Percentiles rank a stretch among this genome's conserved stretches.
phyloP scores from a whole-genome alignment of 345 rosid genomes.

The Brassica juncea region DNA sequence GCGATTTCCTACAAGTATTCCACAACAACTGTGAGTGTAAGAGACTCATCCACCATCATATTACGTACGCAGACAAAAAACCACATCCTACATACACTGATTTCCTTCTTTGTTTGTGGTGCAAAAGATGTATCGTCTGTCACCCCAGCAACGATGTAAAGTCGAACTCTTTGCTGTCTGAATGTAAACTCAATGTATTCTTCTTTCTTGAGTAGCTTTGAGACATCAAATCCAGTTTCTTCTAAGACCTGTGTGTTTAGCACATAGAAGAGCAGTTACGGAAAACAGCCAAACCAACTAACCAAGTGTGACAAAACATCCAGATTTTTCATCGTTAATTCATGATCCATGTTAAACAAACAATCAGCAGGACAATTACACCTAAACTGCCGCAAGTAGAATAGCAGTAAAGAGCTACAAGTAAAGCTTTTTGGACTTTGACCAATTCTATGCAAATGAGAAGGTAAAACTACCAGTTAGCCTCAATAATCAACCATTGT shows the following conservation, averaged over 20 bases:
- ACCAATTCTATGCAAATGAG: conserved; percentile 9
- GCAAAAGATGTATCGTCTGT: conserved; percentile 88
- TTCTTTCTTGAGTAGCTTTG: conserved; percentile 75
- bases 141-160: conserved; percentile 88
- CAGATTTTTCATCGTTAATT: background rate
- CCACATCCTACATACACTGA: conserved; percentile 70
- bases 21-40: conserved; percentile 19
- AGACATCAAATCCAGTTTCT: conserved; percentile 94
- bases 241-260: conserved; percentile 68
- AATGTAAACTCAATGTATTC: conserved; percentile 79
- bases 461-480: background rate
- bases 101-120: conserved; percentile 97
- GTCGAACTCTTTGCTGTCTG: conserved; percentile 97
- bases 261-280: conserved; percentile 13
- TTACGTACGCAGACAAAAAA: conserved; percentile 4
- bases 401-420: conserved; percentile 13
- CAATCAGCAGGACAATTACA: background rate
- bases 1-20: conserved; percentile 77
- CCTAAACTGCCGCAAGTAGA: background rate
- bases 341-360: conserved; percentile 18
- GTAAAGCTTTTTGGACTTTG: conserved; percentile 5
- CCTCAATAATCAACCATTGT: background rate
- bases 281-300: conserved; percentile 2
- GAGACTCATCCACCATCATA: conserved; percentile 14
- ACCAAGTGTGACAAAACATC: background rate